phyloP scores from a whole-genome alignment of 495 filamentous ascomycete species.

The Penicillium silybi region DNA sequence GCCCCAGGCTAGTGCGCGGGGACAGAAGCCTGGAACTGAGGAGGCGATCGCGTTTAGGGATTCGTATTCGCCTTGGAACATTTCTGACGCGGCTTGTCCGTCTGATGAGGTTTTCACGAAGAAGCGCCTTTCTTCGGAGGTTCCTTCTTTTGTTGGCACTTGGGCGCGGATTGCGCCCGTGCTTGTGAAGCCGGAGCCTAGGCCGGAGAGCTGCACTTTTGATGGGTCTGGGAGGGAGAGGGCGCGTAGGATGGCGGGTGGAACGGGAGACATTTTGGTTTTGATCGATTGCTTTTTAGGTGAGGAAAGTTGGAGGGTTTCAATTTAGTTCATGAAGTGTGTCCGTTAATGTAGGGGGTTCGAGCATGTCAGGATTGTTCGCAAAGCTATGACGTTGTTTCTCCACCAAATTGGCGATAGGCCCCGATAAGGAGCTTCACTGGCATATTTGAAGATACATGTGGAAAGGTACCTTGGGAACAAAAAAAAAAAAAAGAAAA shows the following conservation, averaged over 20 bases:
- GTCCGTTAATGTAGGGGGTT: background rate
- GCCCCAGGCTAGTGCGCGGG: constrained; percentile 67
- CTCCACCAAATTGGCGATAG: constrained; percentile 6
- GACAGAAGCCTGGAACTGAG: constrained; percentile 69
- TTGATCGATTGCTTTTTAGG: too few relatives aligned
- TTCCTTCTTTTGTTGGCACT: constrained; percentile 27
- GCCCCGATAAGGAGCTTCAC: background rate
- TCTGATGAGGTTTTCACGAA: constrained; percentile 75
- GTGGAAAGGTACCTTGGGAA: too few relatives aligned
- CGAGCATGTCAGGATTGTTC: background rate
- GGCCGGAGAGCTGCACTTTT: constrained; percentile 48
- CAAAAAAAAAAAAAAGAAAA: too few relatives aligned
- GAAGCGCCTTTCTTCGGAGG: constrained; percentile 56
- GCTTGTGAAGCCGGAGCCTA: constrained; percentile 72
- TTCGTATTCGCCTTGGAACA: constrained; percentile 83
- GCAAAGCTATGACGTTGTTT: constrained; percentile 19
- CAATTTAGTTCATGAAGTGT: too few relatives aligned
- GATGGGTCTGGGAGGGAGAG: constrained; percentile 58
- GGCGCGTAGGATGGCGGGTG: constrained; percentile 57
- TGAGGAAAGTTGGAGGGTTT: too few relatives aligned
- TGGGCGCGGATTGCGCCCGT: constrained; percentile 64
- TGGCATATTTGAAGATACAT: too few relatives aligned
- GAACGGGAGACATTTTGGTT: constrained; percentile 36
- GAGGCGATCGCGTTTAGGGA: constrained; percentile 77
- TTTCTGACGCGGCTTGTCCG: constrained; percentile 59